Evolutionary conservation across 1,284 basidiomycete species (phyloP).

Genomic region (Fomitopsis pinicola): DNA sequence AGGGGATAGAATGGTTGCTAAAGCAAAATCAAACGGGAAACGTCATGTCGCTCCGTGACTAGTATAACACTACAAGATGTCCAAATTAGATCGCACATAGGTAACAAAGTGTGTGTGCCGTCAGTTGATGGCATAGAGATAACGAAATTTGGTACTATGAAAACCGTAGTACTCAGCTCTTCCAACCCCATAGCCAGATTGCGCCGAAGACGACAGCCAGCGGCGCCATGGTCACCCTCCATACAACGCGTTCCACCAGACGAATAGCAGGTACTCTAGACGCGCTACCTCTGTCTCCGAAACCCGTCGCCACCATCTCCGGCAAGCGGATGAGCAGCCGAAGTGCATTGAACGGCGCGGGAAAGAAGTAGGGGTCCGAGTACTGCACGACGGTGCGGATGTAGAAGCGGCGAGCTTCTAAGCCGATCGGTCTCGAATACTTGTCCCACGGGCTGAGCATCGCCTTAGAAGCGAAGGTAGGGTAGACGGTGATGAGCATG

Average conservation of each 20-base stretch:
- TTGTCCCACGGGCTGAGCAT: constrained; percentile 38
- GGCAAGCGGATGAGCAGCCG: constrained; percentile 24
- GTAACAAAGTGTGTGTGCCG: too few species aligned
- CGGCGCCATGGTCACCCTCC: constrained; percentile 42
- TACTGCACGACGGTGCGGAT: constrained; percentile 36
- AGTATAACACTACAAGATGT: too few species aligned
- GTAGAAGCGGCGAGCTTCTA: constrained; percentile 40
- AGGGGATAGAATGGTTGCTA: too few species aligned
- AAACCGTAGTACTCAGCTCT: not conserved
- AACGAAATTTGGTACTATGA: not conserved
- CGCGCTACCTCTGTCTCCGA: constrained; percentile 12
- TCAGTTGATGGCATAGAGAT: too few species aligned
- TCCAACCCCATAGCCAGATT: constrained; percentile 26
- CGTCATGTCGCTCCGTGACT: too few species aligned
- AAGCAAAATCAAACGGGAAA: too few species aligned
- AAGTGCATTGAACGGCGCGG: constrained; percentile 47
- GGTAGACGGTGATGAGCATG: constrained; percentile 28
- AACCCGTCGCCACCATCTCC: constrained; percentile 12
- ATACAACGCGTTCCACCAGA: constrained; percentile 30
- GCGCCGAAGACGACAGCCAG: constrained; percentile 27
- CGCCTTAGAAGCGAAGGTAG: constrained; percentile 14
- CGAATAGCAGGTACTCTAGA: constrained; percentile 4
- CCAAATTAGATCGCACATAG: too few species aligned
- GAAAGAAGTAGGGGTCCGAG: constrained; percentile 37
- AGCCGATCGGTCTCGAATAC: constrained; percentile 40